These are phyloP conservation scores for Penicillium sp. DNA, from an alignment of 2,329 filamentous ascomycete genomes.

Conservation along the genomic window DNA sequence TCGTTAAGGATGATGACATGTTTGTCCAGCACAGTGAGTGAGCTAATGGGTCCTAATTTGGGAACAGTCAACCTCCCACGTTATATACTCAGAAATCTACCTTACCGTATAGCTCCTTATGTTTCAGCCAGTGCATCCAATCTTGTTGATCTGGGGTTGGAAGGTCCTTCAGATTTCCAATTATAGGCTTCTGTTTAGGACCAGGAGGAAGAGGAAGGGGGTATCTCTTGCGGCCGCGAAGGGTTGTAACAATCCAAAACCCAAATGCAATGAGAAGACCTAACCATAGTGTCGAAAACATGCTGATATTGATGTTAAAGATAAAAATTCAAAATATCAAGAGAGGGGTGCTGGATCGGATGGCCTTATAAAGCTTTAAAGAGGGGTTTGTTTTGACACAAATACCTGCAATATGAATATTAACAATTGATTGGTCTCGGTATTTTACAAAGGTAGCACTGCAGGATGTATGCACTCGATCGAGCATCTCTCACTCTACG, in stretches of 20 bases:
- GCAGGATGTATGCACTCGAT: neutral
- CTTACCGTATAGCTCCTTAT: conserved; percentile 41
- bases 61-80: neutral
- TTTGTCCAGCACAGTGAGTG: conserved; percentile 34
- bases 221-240: neutral
- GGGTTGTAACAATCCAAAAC: neutral
- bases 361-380: no score
- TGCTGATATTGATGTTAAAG: neutral
- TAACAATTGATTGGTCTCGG: neutral
- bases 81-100: no score
- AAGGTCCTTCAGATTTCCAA: conserved; percentile 53
- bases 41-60: conserved; percentile 33
- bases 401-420: neutral
- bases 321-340: neutral
- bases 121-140: conserved; percentile 43
- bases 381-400: neutral
- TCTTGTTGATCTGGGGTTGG: conserved; percentile 41
- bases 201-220: conserved; percentile 48
- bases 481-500: neutral
- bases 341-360: neutral
- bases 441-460: neutral
- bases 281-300: neutral
- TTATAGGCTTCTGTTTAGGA: conserved; percentile 47
- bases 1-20: conserved; percentile 38
- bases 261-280: neutral